phyloP scores from a whole-genome alignment of 768 basidiomycete genomes.

The Artomyces pyxidatus region DNA sequence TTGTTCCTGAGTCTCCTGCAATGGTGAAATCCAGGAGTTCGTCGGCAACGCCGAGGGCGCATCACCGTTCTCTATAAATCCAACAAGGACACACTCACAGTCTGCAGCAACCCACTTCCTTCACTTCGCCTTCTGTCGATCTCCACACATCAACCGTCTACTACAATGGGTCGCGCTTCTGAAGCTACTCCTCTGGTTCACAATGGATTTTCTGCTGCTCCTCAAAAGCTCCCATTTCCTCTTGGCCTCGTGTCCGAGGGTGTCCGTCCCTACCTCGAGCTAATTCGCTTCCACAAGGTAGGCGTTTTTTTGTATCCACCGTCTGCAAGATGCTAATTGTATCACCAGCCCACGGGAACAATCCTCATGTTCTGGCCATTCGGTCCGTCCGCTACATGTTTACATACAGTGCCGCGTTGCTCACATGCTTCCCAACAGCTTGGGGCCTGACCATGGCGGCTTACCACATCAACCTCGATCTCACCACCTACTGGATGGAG shows the following conservation, averaged over 20 bases:
- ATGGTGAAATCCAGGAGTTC: no score
- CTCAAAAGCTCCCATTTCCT: conserved; percentile 15
- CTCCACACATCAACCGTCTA: background rate
- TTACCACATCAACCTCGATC: conserved; percentile 6
- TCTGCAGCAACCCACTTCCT: no score
- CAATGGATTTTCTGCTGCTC: background rate
- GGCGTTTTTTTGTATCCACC: background rate
- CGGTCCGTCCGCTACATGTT: conserved; percentile 1
- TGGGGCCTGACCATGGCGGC: conserved; percentile 18
- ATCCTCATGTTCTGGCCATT: conserved; percentile 12
- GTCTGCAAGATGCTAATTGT: background rate
- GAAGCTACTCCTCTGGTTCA: no score
- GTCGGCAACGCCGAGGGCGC: no score
- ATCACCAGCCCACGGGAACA: conserved; percentile 10
- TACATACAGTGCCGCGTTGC: background rate
- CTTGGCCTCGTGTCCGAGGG: conserved; percentile 13
- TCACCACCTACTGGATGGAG: conserved; percentile 8
- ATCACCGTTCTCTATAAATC: no score
- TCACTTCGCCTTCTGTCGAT: no score
- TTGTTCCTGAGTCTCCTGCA: no score
- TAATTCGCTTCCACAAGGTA: conserved; percentile 5
- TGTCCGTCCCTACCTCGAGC: conserved; percentile 15
- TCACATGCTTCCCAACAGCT: conserved; percentile 2
- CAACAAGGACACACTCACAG: no score
- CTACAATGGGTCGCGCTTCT: no score